A percentile compares a stretch with the other conserved stretches of the same genome.
Evolutionary conservation across 139 green algal species (phyloP).

Genomic region (Astrephomene gubernaculifera): DNA sequence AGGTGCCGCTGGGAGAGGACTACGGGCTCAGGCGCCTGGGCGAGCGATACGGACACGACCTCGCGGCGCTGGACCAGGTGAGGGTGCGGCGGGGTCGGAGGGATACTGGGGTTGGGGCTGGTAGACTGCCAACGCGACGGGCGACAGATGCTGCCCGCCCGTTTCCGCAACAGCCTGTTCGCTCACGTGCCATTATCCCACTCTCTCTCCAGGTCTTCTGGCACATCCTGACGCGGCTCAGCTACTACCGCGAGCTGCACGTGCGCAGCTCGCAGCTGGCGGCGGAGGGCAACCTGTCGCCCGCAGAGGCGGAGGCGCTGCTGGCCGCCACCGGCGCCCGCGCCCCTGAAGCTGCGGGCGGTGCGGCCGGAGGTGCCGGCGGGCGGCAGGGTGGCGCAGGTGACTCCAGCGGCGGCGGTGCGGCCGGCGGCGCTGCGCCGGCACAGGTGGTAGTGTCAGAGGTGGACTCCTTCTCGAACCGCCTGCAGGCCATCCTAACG

Average conservation of each 20-base stretch:
- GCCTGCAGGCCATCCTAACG: conserved; percentile 72
- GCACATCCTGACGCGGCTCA: conserved; percentile 84
- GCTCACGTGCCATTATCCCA: too few relatives aligned
- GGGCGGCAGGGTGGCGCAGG: conserved; percentile 17
- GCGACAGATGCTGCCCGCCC: too few relatives aligned
- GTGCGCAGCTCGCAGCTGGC: conserved; percentile 53
- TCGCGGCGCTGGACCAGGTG: conserved; percentile 74
- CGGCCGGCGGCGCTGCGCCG: background rate
- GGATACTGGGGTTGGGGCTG: background rate
- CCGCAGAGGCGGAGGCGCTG: background rate
- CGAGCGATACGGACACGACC: conserved; percentile 71
- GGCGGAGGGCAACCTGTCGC: conserved; percentile 10
- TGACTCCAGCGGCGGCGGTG: background rate
- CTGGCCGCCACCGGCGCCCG: background rate
- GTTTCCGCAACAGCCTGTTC: too few relatives aligned
- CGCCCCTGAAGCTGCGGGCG: background rate
- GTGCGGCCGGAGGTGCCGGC: background rate
- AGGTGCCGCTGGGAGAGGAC: conserved; percentile 71
- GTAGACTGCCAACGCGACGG: too few relatives aligned
- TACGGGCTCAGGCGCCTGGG: conserved; percentile 75
- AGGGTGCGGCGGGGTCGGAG: background rate
- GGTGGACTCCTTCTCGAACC: conserved; percentile 77
- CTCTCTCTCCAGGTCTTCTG: conserved; percentile 74
- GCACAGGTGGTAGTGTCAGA: conserved; percentile 59
- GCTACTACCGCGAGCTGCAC: conserved; percentile 76